Percentiles rank a stretch among this genome's conserved stretches.
Conservation (phyloP, 106 monocot species). For the Dioscorea zingiberensis region DNA sequence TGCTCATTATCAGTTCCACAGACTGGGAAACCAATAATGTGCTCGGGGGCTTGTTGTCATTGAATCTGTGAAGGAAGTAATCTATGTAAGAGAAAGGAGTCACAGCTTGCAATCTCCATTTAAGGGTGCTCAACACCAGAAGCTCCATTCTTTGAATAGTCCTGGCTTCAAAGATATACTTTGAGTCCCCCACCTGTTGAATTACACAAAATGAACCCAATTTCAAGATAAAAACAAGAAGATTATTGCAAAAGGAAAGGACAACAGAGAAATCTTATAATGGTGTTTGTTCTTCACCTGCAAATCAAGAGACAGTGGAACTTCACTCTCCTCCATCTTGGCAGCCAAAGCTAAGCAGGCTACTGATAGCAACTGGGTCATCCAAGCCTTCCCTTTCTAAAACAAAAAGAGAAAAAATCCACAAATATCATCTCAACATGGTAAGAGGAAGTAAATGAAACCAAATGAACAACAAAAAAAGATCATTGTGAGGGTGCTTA, state of each 20-base stretch:
- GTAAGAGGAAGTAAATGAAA: not conserved
- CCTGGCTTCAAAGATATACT: slow-evolving; percentile 76
- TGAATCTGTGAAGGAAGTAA: slow-evolving; percentile 73
- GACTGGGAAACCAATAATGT: slow-evolving; percentile 30
- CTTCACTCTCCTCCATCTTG: slow-evolving; percentile 76
- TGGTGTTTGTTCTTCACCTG: slow-evolving; percentile 30
- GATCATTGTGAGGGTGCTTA: slow-evolving; percentile 52
- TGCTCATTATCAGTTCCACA: slow-evolving; percentile 58
- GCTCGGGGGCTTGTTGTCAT: slow-evolving; percentile 19
- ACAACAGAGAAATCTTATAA: too few relatives aligned
- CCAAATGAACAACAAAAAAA: not conserved
- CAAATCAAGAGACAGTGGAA: slow-evolving; percentile 60
- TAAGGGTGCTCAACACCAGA: slow-evolving; percentile 75
- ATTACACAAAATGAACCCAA: not conserved
- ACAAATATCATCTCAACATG: not conserved
- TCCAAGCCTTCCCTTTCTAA: slow-evolving; percentile 77
- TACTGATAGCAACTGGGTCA: slow-evolving; percentile 75
- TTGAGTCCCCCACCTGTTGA: slow-evolving; percentile 57
- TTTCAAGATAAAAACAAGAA: not conserved
- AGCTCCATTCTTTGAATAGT: slow-evolving; percentile 98
- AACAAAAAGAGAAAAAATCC: not conserved
- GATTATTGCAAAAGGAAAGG: too few relatives aligned
- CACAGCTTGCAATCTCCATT: slow-evolving; percentile 91
- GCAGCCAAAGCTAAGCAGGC: slow-evolving; percentile 76
- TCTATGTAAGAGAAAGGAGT: slow-evolving; percentile 92